phyloP scores from a whole-genome alignment of 352 stramenopile species.

The Phytophthora citricola region DNA sequence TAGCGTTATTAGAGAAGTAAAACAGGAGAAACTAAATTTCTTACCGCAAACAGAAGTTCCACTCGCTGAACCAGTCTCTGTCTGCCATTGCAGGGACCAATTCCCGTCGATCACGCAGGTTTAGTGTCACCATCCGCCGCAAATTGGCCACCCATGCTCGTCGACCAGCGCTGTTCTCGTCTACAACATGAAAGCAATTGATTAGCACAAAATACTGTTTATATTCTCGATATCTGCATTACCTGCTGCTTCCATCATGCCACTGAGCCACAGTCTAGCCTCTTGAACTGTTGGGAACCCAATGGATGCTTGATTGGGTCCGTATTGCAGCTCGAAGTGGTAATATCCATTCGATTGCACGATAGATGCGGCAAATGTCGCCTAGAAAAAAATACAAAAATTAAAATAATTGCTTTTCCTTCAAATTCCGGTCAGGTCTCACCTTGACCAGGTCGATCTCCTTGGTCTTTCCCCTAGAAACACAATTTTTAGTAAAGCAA shows the following conservation, averaged over 20 bases:
- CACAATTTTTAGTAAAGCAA: background rate
- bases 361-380: constrained; percentile 53
- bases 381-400: constrained; percentile 20
- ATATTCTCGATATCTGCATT: background rate
- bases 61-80: constrained; percentile 84
- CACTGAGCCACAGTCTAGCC: constrained; percentile 61
- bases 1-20: background rate
- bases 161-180: constrained; percentile 76
- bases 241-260: constrained; percentile 72
- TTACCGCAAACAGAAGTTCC: constrained; percentile 76
- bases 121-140: constrained; percentile 56
- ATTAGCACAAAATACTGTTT: background rate
- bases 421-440: background rate
- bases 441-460: constrained; percentile 81
- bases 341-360: constrained; percentile 57
- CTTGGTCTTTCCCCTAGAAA: constrained; percentile 54
- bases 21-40: background rate
- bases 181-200: constrained; percentile 18
- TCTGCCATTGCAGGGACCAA: constrained; percentile 66
- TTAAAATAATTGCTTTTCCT: constrained; percentile 7
- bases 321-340: constrained; percentile 64
- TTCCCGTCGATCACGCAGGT: constrained; percentile 54
- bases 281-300: constrained; percentile 58
- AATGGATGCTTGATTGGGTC: constrained; percentile 48
- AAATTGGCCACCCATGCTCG: constrained; percentile 74